phyloP scores from a whole-genome alignment of 768 basidiomycete genomes.

The Gyrodon lividus region DNA sequence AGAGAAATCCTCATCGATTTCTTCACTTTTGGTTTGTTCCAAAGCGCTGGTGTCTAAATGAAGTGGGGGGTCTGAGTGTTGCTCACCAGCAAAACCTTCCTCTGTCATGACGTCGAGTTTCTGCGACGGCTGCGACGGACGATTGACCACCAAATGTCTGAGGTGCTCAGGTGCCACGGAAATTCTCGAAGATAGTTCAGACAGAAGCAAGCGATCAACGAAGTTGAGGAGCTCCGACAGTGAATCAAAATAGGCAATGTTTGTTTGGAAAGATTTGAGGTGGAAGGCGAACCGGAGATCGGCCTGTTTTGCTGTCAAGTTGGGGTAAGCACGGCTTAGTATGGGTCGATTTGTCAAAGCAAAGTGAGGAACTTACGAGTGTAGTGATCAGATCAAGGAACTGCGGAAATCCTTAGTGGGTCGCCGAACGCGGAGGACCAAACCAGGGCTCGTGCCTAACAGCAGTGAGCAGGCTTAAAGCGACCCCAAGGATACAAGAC shows the following conservation, averaged over 20 bases:
- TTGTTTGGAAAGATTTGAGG: not conserved
- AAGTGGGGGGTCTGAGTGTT: constrained; percentile 21
- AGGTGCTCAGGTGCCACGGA: not conserved
- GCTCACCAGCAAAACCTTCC: constrained; percentile 15
- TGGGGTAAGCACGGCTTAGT: not conserved
- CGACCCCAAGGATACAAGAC: not conserved
- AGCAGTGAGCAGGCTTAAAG: not conserved
- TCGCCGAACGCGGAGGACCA: too few relatives aligned
- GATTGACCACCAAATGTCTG: not conserved
- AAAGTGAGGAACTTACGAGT: not conserved
- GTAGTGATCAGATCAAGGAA: not conserved
- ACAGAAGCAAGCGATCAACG: not conserved
- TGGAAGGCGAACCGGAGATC: not conserved
- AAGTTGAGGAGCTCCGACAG: not conserved
- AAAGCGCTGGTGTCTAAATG: constrained; percentile 23
- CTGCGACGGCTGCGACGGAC: not conserved
- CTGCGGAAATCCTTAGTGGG: not conserved
- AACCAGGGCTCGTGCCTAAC: too few relatives aligned
- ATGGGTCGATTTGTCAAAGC: not conserved
- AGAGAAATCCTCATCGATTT: constrained; percentile 12
- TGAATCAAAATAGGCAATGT: not conserved
- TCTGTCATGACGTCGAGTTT: constrained; percentile 22
- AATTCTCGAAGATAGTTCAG: not conserved
- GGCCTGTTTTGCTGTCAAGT: not conserved
- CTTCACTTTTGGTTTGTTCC: constrained; percentile 16